Evolutionary conservation across 106 monocot species (phyloP).

Genomic region (Gastrodia elata): DNA sequence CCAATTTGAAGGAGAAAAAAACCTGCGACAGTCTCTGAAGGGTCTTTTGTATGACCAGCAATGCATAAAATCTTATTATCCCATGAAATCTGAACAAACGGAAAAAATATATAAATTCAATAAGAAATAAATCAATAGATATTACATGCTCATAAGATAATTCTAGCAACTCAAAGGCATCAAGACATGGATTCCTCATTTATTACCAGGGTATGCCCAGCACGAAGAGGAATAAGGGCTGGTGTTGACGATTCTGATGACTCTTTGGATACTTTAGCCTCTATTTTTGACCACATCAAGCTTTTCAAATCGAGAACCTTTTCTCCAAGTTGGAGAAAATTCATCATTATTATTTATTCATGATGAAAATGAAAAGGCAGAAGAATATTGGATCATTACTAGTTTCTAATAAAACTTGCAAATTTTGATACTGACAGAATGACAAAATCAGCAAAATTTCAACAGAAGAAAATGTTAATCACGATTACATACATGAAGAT

Average conservation of each 20-base stretch:
- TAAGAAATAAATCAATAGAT: not conserved
- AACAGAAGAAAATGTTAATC: not conserved
- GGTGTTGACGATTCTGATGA: slow-evolving; percentile 26
- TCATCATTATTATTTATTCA: slow-evolving; percentile 1
- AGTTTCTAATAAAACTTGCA: not conserved
- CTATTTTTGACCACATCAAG: slow-evolving; percentile 88
- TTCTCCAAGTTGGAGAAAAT: slow-evolving; percentile 10
- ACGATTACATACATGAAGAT: slow-evolving; percentile 64
- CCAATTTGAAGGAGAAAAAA: not conserved
- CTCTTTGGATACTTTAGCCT: slow-evolving; percentile 33
- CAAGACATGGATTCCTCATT: slow-evolving; percentile 1
- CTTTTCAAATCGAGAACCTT: slow-evolving; percentile 94
- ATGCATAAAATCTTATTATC: slow-evolving; percentile 75
- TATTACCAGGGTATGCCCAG: slow-evolving; percentile 94
- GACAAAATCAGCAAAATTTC: not conserved
- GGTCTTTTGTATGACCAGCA: slow-evolving; percentile 97
- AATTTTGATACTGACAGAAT: not conserved
- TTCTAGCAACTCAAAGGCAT: not conserved
- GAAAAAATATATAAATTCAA: not conserved
- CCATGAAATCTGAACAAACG: slow-evolving; percentile 61
- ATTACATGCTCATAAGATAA: not conserved
- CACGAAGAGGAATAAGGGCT: slow-evolving; percentile 45
- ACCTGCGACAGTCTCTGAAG: slow-evolving; percentile 87
- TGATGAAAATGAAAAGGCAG: not conserved
- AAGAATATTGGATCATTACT: not conserved